Base-by-base conservation (phyloP, 1,284 basidiomycete species). In the Apiotrichum gracile region DNA sequence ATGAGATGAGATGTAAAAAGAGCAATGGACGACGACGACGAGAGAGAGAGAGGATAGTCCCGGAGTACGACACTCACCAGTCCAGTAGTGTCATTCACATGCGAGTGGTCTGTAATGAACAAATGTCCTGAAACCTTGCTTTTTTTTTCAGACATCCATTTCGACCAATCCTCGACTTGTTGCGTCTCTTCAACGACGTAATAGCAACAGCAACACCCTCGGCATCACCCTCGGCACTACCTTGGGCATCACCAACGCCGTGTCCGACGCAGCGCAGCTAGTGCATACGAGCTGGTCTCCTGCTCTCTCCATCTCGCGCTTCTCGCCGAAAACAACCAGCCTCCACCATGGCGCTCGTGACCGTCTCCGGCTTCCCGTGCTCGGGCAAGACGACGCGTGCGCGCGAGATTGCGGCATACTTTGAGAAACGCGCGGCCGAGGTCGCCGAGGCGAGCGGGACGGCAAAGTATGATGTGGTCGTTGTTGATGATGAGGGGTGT, bases 311-410 rank as follows among this genome's bases (percentile, higher is more conserved):
- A 16, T 5, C 33, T 34, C 33, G 9, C 9, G 16, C 33, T 34
- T 14, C 12, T 7, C 8, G 9, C 14, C 37, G n/a, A 13, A 39
- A 4, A 21, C 37, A 4, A 21, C 7, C 37, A 10, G 7, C 44
- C 22, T n/a, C 31, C 13, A 46, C 29, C 49, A 97, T 97, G 93
- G 91, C 93, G n/a, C 81, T 97, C 49, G 79, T 98, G 61, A 93
- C 91, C 4, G 79, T 97, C 38, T 83, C 87, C n/a, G 94, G 94
- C 12, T 91, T 83, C 73, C 93, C 94, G 0, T 85, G 81, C 64
- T 86, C 87, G 39, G 93, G 94, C 51, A 97, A 97, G 73, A 83
- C 87, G 0, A 79, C 73, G n/a, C 78, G 91, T 42, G 85, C 85
- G 1, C 60, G 74, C 1, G 83, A 91, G 68, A 79, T 97, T 49